Conservation (phyloP, 1,284 basidiomycete species). For the Testicularia cyperi region DNA sequence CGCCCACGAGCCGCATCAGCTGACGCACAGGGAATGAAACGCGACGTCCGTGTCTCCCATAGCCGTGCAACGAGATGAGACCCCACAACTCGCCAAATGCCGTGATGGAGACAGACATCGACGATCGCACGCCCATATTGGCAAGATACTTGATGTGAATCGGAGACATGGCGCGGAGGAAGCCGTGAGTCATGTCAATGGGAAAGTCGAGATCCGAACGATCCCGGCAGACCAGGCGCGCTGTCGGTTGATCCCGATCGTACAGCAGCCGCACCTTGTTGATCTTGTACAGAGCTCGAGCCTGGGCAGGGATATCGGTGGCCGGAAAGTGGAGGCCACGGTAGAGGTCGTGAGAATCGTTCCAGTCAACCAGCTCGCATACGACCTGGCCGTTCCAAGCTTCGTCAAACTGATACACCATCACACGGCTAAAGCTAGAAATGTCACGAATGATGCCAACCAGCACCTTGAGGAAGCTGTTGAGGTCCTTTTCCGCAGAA, state of each 20-base stretch:
- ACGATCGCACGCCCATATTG: conserved; percentile 60
- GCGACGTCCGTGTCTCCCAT: conserved; percentile 75
- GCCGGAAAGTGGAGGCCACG: conserved; percentile 72
- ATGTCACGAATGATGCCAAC: conserved; percentile 81
- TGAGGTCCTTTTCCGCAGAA: conserved; percentile 70
- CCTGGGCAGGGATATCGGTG: conserved; percentile 67
- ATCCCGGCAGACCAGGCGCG: conserved; percentile 72
- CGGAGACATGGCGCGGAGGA: conserved; percentile 83
- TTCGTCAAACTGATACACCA: conserved; percentile 83
- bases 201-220: conserved; percentile 72
- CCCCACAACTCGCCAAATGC: conserved; percentile 83
- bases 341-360: conserved; percentile 75
- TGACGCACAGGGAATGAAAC: conserved; percentile 82
- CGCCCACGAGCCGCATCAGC: conserved; percentile 70
- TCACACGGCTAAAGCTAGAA: conserved; percentile 65
- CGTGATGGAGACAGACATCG: conserved; percentile 69
- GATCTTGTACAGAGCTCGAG: conserved; percentile 66
- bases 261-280: conserved; percentile 82
- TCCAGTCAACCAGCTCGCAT: conserved; percentile 81
- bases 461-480: conserved; percentile 73
- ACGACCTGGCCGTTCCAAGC: conserved; percentile 71
- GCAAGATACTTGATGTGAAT: conserved; percentile 74
- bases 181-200: conserved; percentile 84
- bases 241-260: conserved; percentile 74
- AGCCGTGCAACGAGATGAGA: conserved; percentile 79